Base-by-base conservation (phyloP, 805 yeast species). In the Suhomyces prunicola region DNA sequence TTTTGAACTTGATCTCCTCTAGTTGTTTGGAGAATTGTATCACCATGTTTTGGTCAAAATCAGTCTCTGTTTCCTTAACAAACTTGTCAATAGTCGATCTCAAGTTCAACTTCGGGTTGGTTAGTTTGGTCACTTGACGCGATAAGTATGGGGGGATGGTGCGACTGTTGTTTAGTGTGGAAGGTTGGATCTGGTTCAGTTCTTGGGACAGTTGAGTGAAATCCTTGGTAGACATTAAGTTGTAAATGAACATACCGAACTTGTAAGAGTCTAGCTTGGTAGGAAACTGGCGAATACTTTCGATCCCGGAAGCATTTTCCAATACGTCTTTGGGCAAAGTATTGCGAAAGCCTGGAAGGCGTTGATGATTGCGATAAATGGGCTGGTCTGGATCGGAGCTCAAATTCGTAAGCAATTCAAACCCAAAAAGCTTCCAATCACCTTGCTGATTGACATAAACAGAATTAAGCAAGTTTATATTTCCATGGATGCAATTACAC, bases 371-470 rank as follows among this genome's bases (percentile, higher is more conserved):
- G 36, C 77, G 65, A 56, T 74, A 79, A 9, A 71, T 64, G 19
- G 79, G 78, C 48, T 69, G 74, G 17, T 78, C 77, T 17, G 78
- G 77, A 56, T 76, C 84, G 4, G 79, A 72, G 8, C 59, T 71
- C 44, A 79, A 64, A 51, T 74, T 79, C 1, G 86, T 77, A 35
- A 83, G 69, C 1, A 86, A 67, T 67, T 92, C 97, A 61, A 91
- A 84, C 1, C 97, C 96, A 54, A 88, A 87, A 26, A 92, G 65
- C 54, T 83, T 86, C 93, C 96, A 90, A 62, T 88, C 96, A 12
- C 97, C 96, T 29, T 76, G 79, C 10, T 51, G 48, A 51, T 81
- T 86, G 13, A 89, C 84, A 64, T 73, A 91, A 0, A 92, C 78
- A 1, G 88, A 80, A 41, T 80, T 74, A 17, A 71, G 58, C 9